Evolutionary conservation across 495 filamentous ascomycete genomes (phyloP).

Genomic region (Xylaria curta): DNA sequence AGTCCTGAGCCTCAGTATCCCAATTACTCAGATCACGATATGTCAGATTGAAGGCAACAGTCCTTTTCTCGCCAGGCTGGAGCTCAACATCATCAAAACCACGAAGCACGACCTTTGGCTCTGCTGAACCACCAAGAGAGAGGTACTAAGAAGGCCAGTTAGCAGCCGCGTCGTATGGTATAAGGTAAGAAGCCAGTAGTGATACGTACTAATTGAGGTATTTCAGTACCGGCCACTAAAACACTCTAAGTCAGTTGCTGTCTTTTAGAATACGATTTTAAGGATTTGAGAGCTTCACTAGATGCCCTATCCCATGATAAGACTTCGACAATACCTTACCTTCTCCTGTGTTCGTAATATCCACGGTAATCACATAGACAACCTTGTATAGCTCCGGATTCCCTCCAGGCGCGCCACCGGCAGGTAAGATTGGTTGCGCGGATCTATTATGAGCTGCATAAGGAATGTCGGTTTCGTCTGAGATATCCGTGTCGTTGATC

Average conservation of each 20-base stretch:
- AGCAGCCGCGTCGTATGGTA: background rate
- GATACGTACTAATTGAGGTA: slow-evolving; percentile 63
- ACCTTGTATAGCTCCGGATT: slow-evolving; percentile 65
- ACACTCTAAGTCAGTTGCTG: background rate
- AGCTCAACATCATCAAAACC: slow-evolving; percentile 78
- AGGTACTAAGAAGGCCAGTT: slow-evolving; percentile 67
- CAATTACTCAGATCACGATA: slow-evolving; percentile 81
- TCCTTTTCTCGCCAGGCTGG: slow-evolving; percentile 61
- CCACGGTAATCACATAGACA: slow-evolving; percentile 51
- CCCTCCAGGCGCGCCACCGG: slow-evolving; percentile 79
- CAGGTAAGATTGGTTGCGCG: slow-evolving; percentile 68
- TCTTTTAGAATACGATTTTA: background rate
- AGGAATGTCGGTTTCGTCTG: slow-evolving; percentile 56
- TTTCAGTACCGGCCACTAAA: slow-evolving; percentile 57
- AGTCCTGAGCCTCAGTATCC: slow-evolving; percentile 79
- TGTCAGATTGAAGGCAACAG: slow-evolving; percentile 71
- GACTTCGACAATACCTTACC: background rate
- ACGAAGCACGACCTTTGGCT: slow-evolving; percentile 74
- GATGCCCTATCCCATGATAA: background rate
- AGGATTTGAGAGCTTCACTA: background rate
- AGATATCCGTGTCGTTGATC: slow-evolving; percentile 37
- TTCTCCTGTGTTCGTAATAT: slow-evolving; percentile 59
- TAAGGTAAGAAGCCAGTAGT: background rate
- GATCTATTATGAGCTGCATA: slow-evolving; percentile 65
- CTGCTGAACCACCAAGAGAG: slow-evolving; percentile 65